Percentiles rank a stretch among this genome's conserved stretches.
Evolutionary conservation across 495 filamentous ascomycete genomes (phyloP).

Genomic region (Penicillium dipodomyicola): DNA sequence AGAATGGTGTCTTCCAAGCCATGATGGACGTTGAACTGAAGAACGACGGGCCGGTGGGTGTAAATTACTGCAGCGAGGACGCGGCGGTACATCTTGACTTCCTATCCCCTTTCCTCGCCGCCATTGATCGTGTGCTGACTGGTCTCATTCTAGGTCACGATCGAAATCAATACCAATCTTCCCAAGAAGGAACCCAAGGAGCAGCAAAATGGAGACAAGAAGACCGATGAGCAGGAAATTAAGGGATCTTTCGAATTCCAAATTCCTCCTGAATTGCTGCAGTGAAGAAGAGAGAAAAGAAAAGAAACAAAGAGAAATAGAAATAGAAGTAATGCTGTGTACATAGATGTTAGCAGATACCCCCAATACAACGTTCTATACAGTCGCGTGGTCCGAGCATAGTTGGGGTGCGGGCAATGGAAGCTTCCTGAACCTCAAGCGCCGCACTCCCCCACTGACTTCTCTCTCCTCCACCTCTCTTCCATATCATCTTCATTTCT

Average conservation of each 20-base stretch:
- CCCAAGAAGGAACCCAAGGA: conserved; percentile 50
- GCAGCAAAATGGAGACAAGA: conserved; percentile 20
- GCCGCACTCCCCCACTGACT: conserved; percentile 12
- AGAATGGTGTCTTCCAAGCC: conserved; percentile 93
- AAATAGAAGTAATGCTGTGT: conserved; percentile 11
- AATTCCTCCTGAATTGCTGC: conserved; percentile 41
- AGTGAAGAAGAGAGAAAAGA: conserved; percentile 18
- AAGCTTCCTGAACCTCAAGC: conserved; percentile 45
- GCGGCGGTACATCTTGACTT: conserved; percentile 56
- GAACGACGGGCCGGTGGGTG: conserved; percentile 91
- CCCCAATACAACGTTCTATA: conserved; percentile 17
- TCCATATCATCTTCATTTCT: conserved; percentile 9
- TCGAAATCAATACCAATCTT: conserved; percentile 62
- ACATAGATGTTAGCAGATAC: conserved; percentile 14
- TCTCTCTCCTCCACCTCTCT: conserved; percentile 9
- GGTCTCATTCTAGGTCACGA: conserved; percentile 54
- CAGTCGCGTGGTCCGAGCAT: neutral
- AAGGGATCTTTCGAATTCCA: conserved; percentile 37
- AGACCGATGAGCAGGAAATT: conserved; percentile 19
- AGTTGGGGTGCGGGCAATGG: conserved; percentile 28
- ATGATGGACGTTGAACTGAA: conserved; percentile 97
- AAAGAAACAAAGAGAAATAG: neutral
- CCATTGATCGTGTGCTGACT: conserved; percentile 18
- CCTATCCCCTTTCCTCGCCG: conserved; percentile 30
- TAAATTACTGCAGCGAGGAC: conserved; percentile 63